A percentile compares a stretch with the other conserved stretches of the same genome.
Conservation (phyloP, 176 grass and related monocot species). For the Ananas comosus region DNA sequence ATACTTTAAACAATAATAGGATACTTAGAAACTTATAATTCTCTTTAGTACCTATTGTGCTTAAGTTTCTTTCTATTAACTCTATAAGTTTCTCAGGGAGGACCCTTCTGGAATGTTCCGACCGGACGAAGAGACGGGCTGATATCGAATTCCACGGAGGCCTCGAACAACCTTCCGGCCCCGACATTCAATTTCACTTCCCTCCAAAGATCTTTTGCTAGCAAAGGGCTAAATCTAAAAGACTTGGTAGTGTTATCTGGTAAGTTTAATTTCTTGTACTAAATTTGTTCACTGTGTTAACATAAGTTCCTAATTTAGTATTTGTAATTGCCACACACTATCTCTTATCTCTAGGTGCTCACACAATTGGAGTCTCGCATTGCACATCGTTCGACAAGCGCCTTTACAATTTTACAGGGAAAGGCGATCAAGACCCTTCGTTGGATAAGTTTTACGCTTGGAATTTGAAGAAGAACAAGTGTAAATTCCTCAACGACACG, state of each 20-base stretch:
- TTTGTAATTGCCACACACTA: neutral
- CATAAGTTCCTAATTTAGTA: neutral
- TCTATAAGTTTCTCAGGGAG: constrained; percentile 1
- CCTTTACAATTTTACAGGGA: constrained; percentile 23
- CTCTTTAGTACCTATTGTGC: too few relatives aligned
- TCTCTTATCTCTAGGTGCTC: constrained; percentile 3
- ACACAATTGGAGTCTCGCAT: constrained; percentile 19
- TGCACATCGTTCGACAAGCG: constrained; percentile 13
- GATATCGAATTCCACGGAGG: constrained; percentile 5
- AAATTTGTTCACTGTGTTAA: neutral
- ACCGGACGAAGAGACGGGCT: constrained; percentile 20
- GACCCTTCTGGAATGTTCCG: constrained; percentile 20
- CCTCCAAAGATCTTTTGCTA: constrained; percentile 14
- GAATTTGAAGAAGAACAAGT: constrained; percentile 20
- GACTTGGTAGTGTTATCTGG: constrained; percentile 15
- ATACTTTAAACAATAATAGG: neutral
- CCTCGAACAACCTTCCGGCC: neutral
- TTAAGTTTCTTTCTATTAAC: neutral
- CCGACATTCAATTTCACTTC: constrained; percentile 8
- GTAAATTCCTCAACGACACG: constrained; percentile 6
- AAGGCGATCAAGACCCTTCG: constrained; percentile 12
- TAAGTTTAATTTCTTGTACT: neutral
- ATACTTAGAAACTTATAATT: neutral
- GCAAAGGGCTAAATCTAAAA: constrained; percentile 14
- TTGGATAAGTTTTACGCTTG: constrained; percentile 7